Percentiles rank a stretch among this genome's conserved stretches.
phyloP scores from a whole-genome alignment of 2,329 filamentous ascomycete species.

The Dryadomyces quercivorus region DNA sequence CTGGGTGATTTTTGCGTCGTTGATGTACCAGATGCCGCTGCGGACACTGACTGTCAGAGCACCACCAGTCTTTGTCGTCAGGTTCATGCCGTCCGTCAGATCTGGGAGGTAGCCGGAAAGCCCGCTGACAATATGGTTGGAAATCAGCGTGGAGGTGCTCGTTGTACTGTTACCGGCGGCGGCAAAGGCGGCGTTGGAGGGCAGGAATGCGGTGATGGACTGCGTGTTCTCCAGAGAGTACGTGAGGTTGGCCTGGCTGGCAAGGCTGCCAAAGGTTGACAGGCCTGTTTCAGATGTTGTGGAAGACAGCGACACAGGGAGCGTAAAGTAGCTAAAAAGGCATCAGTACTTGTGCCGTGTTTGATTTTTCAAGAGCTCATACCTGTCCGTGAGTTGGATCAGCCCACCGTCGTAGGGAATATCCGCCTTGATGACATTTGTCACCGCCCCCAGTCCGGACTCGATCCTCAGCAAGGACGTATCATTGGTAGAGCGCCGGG shows the following conservation, averaged over 20 bases:
- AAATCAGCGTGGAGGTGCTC: slow-evolving; percentile 7
- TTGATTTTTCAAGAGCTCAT: not conserved
- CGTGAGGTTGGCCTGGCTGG: slow-evolving; percentile 9
- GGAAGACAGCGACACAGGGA: slow-evolving; percentile 8
- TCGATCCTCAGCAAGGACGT: slow-evolving; percentile 9
- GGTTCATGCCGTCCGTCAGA: slow-evolving; percentile 10
- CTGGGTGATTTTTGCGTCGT: slow-evolving; percentile 14
- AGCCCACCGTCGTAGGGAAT: slow-evolving; percentile 15
- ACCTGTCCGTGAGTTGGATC: slow-evolving; percentile 16
- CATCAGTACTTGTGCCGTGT: not conserved
- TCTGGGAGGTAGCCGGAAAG: slow-evolving; percentile 13
- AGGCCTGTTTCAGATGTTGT: slow-evolving; percentile 10
- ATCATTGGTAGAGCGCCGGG: not conserved
- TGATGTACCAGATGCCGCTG: slow-evolving; percentile 14
- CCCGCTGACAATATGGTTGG: slow-evolving; percentile 11
- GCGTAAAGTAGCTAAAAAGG: slow-evolving; percentile 11
- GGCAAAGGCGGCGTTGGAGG: slow-evolving; percentile 12
- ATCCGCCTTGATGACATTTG: slow-evolving; percentile 15
- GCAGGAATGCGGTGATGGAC: slow-evolving; percentile 13
- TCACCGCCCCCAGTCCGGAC: slow-evolving; percentile 15
- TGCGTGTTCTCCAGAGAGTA: slow-evolving; percentile 9
- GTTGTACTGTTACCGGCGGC: slow-evolving; percentile 5
- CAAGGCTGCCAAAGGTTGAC: slow-evolving; percentile 10
- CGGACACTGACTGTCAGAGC: slow-evolving; percentile 12
- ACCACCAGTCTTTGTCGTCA: slow-evolving; percentile 11